Evolutionary conservation across 1,284 basidiomycete species (phyloP), one percentile per base, ranked within the genome.

Genomic region (Cutaneotrichosporon spelunceum): DNA sequence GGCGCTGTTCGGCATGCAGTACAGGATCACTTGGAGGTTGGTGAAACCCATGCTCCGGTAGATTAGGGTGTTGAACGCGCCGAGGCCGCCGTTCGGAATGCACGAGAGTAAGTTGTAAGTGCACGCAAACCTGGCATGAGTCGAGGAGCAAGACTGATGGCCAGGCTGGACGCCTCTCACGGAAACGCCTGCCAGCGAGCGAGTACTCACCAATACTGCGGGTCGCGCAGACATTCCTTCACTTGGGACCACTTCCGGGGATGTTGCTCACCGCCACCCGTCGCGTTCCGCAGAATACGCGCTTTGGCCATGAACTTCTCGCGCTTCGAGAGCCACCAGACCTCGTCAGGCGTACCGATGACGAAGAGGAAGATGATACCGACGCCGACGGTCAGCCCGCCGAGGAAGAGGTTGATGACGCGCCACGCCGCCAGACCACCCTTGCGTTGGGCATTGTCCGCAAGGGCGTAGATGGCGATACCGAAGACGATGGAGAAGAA

Each of bases 361-460:
- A 72, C 56, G 44, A 61, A 56, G 50, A 61, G 44, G 44, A 61
- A 45, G 34, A 61, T 10, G 45, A 61, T 45, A 19, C 60, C 60
- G 13, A 53, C 42, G 21, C 60, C 60, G 60, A 65, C 61, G 26
- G 71, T 73, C 10, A 64, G 23, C 7, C 59, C 68, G 27, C 71
- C 71, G 21, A 73, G 68, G 66, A 73, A 73, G 42, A 68, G 67
- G 62, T 70, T 70, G 67, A 73, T 73, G 11, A 66, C 68, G 19
- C 70, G 59, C 71, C 71, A 71, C 0, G 62, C 70, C 19, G 66
- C 63, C 5, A 67, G 52, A 2, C 56, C 59, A 34, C 70, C 70
- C 4, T 54, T 19, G 49, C 60, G 47, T 48, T 70, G 56, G 2
- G 70, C 59, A n/a, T 64, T 59, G 27, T 60, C 53, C 21, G 67